These are phyloP conservation scores for Cardiospermum halicacabum DNA, from an alignment of 345 rosid species.

Conservation along the genomic window DNA sequence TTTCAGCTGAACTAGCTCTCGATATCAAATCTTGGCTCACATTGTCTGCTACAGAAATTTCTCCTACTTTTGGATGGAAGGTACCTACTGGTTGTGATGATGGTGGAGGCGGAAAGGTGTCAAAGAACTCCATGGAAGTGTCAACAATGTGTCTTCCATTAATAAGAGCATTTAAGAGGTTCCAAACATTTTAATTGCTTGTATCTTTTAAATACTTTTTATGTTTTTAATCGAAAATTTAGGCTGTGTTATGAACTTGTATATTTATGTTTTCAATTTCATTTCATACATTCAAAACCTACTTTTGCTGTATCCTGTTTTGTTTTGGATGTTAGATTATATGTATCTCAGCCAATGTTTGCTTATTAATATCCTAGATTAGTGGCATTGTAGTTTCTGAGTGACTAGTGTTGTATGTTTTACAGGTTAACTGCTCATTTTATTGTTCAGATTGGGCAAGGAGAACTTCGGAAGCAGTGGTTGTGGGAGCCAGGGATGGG, in stretches of 20 bases:
- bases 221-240: too few relatives aligned
- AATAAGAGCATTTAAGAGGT: conserved; percentile 79
- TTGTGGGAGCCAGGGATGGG: conserved; percentile 91
- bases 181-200: not conserved
- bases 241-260: not conserved
- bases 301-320: conserved; percentile 16
- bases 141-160: conserved; percentile 65
- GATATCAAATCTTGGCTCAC: conserved; percentile 70
- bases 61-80: conserved; percentile 83
- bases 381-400: not conserved
- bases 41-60: conserved; percentile 60
- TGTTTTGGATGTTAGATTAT: conserved; percentile 13
- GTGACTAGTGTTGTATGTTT: conserved; percentile 13
- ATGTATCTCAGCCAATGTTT: not conserved
- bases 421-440: conserved; percentile 76
- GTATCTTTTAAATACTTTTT: not conserved
- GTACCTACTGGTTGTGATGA: conserved; percentile 91
- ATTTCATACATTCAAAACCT: conserved; percentile 44
- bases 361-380: not conserved
- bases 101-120: conserved; percentile 71
- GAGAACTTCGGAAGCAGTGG: conserved; percentile 74
- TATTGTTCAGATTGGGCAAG: conserved; percentile 58
- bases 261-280: not conserved
- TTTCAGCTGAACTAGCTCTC: conserved; percentile 50
- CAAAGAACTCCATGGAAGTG: conserved; percentile 77